These are phyloP conservation scores for Dalechampia spathulata DNA, from an alignment of 441 rosid genomes.

Conservation along the genomic window DNA sequence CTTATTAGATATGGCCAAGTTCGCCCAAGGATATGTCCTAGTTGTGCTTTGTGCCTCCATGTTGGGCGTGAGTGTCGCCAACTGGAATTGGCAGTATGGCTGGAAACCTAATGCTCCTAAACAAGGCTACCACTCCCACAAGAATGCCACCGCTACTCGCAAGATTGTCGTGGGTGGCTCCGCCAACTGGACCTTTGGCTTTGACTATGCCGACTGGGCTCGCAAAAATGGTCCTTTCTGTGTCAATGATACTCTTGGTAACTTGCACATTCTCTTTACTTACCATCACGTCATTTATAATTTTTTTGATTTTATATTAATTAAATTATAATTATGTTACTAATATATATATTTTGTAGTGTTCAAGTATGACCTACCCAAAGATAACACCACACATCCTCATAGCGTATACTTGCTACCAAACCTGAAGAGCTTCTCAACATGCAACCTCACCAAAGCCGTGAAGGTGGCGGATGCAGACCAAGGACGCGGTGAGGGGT, in stretches of 20 bases:
- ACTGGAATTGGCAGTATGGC: slow-evolving; percentile 16
- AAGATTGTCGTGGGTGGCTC: slow-evolving; percentile 55
- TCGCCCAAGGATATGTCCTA: neutral
- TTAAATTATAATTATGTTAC: no score
- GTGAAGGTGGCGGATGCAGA: slow-evolving; percentile 36
- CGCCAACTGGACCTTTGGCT: slow-evolving; percentile 42
- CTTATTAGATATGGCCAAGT: slow-evolving; percentile 15
- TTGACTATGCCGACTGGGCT: slow-evolving; percentile 44
- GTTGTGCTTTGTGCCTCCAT: slow-evolving; percentile 27
- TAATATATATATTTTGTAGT: no score
- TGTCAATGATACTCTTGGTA: slow-evolving; percentile 52
- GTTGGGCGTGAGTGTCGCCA: slow-evolving; percentile 25
- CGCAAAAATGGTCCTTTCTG: slow-evolving; percentile 42
- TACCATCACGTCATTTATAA: no score
- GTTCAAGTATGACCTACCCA: slow-evolving; percentile 54
- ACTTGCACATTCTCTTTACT: no score
- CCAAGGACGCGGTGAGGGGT: slow-evolving; percentile 45
- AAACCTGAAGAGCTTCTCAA: slow-evolving; percentile 32
- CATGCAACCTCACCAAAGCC: slow-evolving; percentile 37
- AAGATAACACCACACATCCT: slow-evolving; percentile 21
- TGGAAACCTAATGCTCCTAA: slow-evolving; percentile 32
- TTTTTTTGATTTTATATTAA: no score
- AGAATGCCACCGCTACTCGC: slow-evolving; percentile 20
- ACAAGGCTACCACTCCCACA: slow-evolving; percentile 9
- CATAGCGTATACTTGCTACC: slow-evolving; percentile 58